phyloP scores from a whole-genome alignment of 2,329 filamentous ascomycete genomes.

The Pyrenochaeta sp. region DNA sequence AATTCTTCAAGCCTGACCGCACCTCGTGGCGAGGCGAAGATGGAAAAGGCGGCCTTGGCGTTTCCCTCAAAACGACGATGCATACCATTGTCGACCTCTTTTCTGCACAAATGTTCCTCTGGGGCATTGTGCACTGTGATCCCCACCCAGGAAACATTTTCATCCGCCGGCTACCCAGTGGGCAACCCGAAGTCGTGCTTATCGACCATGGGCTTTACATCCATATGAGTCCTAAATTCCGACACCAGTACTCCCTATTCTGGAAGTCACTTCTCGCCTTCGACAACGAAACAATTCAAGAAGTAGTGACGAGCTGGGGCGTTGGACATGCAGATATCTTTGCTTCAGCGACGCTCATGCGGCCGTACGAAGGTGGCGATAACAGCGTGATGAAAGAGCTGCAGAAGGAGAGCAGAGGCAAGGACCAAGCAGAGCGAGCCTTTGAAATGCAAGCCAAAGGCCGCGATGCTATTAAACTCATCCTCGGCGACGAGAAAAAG shows the following conservation, averaged over 20 bases:
- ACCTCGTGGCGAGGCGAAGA: slow-evolving; percentile 77
- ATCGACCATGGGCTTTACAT: slow-evolving; percentile 98
- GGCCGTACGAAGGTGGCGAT: slow-evolving; percentile 89
- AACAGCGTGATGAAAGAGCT: slow-evolving; percentile 69
- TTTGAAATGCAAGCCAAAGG: slow-evolving; percentile 84
- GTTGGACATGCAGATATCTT: slow-evolving; percentile 90
- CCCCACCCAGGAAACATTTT: slow-evolving; percentile 98
- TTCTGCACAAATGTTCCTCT: slow-evolving; percentile 97
- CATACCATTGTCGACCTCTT: slow-evolving; percentile 96
- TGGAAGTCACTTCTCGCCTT: slow-evolving; percentile 96
- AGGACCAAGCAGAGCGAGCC: slow-evolving; percentile 65
- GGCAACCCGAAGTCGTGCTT: slow-evolving; percentile 88
- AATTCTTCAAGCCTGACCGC: slow-evolving; percentile 80
- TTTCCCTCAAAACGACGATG: slow-evolving; percentile 89
- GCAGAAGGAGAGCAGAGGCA: slow-evolving; percentile 60
- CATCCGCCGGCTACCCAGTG: slow-evolving; percentile 82
- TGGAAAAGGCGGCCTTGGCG: slow-evolving; percentile 80
- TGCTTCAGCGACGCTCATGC: slow-evolving; percentile 86
- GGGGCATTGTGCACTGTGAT: slow-evolving; percentile 95
- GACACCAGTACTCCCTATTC: slow-evolving; percentile 85
- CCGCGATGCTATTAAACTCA: slow-evolving; percentile 76
- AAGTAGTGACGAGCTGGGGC: slow-evolving; percentile 83
- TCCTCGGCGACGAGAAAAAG: slow-evolving; percentile 84
- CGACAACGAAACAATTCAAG: slow-evolving; percentile 80
- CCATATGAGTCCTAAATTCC: slow-evolving; percentile 83